Evolutionary conservation across 345 rosid species (phyloP).

Genomic region (Pseudoturritis turrita): DNA sequence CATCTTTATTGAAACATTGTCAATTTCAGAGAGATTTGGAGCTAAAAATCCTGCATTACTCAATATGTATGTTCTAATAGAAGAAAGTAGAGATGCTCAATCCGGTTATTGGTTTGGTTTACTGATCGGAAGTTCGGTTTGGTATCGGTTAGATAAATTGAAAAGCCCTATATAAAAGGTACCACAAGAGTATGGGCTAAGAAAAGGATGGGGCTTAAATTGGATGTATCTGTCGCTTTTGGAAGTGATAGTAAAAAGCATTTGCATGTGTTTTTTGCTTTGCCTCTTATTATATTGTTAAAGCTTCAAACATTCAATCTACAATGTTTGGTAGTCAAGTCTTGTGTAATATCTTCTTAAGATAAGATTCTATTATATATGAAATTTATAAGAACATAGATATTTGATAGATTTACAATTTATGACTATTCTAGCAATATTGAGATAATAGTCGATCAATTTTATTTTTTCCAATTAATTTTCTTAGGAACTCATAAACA

Average conservation of each 20-base stretch:
- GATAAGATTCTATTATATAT: neutral
- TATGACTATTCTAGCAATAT: neutral
- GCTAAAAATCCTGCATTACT: neutral
- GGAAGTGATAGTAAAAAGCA: conserved; percentile 8
- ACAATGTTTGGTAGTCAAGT: neutral
- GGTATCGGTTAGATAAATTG: neutral
- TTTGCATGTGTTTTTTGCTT: conserved; percentile 21
- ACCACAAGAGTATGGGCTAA: conserved; percentile 1
- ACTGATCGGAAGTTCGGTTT: neutral
- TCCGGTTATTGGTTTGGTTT: conserved; percentile 7
- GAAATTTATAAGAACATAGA: neutral
- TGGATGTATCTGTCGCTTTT: conserved; percentile 21
- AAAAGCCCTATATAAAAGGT: neutral
- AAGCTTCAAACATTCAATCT: conserved; percentile 2
- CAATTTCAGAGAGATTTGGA: neutral
- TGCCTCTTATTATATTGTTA: neutral
- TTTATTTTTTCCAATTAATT: neutral
- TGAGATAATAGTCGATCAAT: neutral
- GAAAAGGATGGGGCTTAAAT: neutral
- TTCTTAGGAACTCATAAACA: neutral
- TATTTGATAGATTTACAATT: neutral
- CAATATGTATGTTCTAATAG: neutral
- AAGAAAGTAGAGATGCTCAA: neutral
- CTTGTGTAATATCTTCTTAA: neutral
- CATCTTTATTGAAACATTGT: neutral